Conservation (phyloP, 305 asterid species). For the Stenogyne calaminthoides region DNA sequence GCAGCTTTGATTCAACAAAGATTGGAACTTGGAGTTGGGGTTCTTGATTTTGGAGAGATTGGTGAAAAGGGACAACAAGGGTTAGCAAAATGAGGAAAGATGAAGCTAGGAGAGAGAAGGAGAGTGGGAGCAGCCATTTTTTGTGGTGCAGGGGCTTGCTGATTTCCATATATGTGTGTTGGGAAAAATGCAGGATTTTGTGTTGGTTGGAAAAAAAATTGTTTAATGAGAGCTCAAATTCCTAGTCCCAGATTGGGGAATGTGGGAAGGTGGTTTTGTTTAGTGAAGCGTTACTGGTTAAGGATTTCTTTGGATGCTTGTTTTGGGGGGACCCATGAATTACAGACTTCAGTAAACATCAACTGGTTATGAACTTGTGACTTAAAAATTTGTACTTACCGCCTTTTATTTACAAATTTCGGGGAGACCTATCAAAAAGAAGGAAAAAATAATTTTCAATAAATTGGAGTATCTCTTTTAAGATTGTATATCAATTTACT, state of each 20-base stretch:
- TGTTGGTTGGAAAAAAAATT: neutral
- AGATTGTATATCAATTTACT: too few species aligned
- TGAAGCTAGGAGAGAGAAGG: slow-evolving; percentile 41
- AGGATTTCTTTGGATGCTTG: slow-evolving; percentile 27
- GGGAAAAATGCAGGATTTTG: neutral
- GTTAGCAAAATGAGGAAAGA: slow-evolving; percentile 42
- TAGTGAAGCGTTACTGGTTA: slow-evolving; percentile 17
- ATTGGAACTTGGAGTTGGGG: slow-evolving; percentile 45
- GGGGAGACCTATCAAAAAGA: too few species aligned
- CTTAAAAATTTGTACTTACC: too few species aligned
- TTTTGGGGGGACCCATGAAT: slow-evolving; percentile 6
- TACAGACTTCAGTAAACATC: neutral
- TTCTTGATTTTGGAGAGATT: slow-evolving; percentile 26
- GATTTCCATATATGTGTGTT: slow-evolving; percentile 40
- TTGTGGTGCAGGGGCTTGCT: slow-evolving; percentile 51
- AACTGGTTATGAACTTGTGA: too few species aligned
- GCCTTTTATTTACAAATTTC: too few species aligned
- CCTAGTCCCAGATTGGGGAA: slow-evolving; percentile 7
- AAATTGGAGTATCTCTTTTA: too few species aligned
- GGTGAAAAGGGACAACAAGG: slow-evolving; percentile 46
- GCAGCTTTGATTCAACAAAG: slow-evolving; percentile 72
- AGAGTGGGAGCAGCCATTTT: slow-evolving; percentile 60
- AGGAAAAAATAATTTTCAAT: too few species aligned
- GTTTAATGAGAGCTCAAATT: slow-evolving; percentile 21
- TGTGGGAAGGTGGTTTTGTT: slow-evolving; percentile 24